phyloP scores from a whole-genome alignment of 2,329 filamentous ascomycete genomes.

The Talaromyces sp. region DNA sequence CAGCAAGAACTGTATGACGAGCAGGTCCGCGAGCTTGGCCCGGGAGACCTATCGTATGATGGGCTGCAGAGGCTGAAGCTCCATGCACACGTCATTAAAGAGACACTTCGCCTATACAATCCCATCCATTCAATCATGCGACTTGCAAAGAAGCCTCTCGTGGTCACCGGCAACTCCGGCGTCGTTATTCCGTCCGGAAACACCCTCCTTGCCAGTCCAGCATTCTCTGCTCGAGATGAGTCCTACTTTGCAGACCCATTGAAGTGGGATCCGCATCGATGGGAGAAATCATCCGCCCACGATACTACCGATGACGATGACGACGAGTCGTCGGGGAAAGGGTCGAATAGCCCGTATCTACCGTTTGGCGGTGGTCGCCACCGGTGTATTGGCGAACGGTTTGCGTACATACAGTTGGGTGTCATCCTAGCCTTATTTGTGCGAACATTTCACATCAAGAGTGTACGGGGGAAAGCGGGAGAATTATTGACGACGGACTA shows the following conservation, averaged over 20 bases:
- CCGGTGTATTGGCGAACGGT: constrained; percentile 94
- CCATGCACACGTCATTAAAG: constrained; percentile 80
- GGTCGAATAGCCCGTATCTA: constrained; percentile 81
- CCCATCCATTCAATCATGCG: constrained; percentile 95
- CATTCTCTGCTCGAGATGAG: constrained; percentile 67
- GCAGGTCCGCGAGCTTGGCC: constrained; percentile 68
- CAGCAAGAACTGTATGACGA: constrained; percentile 79
- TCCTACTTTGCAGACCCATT: constrained; percentile 77
- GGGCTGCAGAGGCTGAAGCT: constrained; percentile 73
- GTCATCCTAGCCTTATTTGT: constrained; percentile 77
- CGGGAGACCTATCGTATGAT: constrained; percentile 73
- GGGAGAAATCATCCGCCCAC: constrained; percentile 56
- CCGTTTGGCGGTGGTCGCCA: constrained; percentile 92
- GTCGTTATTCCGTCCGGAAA: constrained; percentile 78
- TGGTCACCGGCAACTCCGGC: constrained; percentile 59
- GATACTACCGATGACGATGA: constrained; percentile 39
- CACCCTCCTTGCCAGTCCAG: constrained; percentile 77
- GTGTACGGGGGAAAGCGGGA: constrained; percentile 53
- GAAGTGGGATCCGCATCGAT: constrained; percentile 86
- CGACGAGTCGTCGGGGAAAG: constrained; percentile 77
- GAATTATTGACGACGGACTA: constrained; percentile 3
- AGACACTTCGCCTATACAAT: constrained; percentile 84
- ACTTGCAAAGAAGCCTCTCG: constrained; percentile 83
- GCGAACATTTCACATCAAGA: constrained; percentile 73
- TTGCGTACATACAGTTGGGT: constrained; percentile 87